A percentile compares a stretch with the other conserved stretches of the same genome.
These are phyloP conservation scores for Mycena leptocephala DNA, from an alignment of 768 basidiomycete species.

Conservation along the genomic window DNA sequence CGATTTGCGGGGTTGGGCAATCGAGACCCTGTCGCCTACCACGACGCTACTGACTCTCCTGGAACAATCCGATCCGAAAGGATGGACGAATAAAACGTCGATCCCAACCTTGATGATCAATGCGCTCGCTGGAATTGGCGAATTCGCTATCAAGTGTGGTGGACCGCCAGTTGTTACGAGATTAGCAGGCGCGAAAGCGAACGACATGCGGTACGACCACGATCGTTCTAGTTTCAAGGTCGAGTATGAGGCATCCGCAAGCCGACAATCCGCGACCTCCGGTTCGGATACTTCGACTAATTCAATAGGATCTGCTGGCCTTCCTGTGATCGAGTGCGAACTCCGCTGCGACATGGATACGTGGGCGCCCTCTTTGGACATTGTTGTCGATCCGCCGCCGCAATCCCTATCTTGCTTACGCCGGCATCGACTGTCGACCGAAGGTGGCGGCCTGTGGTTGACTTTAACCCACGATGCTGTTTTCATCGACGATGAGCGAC, in stretches of 20 bases:
- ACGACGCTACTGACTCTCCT: conserved; percentile 95
- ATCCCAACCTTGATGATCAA: conserved; percentile 96
- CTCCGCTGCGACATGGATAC: conserved; percentile 93
- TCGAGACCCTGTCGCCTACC: conserved; percentile 94
- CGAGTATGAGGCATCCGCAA: conserved; percentile 84
- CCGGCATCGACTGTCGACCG: conserved; percentile 87
- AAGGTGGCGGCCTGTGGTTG: conserved; percentile 96
- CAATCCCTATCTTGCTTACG: conserved; percentile 86
- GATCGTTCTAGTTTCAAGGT: conserved; percentile 87
- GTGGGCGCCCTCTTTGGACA: conserved; percentile 88
- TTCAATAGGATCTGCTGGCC: conserved; percentile 46
- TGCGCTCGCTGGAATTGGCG: conserved; percentile 91
- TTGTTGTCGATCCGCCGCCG: conserved; percentile 95
- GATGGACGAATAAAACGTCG: conserved; percentile 95
- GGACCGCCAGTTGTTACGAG: conserved; percentile 95
- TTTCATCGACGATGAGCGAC: conserved; percentile 83
- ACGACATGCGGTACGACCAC: conserved; percentile 87
- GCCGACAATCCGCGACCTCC: conserved; percentile 55
- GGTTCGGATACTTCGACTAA: conserved; percentile 40
- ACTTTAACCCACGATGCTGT: conserved; percentile 90
- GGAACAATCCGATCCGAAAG: conserved; percentile 97
- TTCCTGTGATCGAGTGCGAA: conserved; percentile 87
- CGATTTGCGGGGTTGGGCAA: conserved; percentile 99
- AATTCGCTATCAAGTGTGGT: conserved; percentile 95
- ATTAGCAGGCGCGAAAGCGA: conserved; percentile 82